Conservation (phyloP, 2,329 filamentous ascomycete genomes). For the Aureobasidium namibiae region DNA sequence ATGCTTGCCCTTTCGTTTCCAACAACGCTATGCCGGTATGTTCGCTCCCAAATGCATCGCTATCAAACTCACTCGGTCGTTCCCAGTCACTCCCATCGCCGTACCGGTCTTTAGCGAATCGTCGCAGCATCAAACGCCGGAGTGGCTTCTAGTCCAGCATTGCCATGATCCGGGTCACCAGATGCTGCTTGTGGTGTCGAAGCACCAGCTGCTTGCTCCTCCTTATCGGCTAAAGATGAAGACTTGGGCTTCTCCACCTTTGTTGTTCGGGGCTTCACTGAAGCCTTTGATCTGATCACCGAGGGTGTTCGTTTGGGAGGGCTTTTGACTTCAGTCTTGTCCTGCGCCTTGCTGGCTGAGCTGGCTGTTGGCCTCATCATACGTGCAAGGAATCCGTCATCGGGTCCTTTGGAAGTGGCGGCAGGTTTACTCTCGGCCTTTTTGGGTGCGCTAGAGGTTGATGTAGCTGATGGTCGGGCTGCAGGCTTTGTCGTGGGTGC, state of each 20-base stretch:
- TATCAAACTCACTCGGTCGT: neutral
- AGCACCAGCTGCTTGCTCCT: slow-evolving; percentile 1
- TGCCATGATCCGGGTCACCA: neutral
- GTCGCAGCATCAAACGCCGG: slow-evolving; percentile 11
- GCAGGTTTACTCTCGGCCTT: slow-evolving; percentile 42
- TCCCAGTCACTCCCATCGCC: neutral
- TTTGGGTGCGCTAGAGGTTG: slow-evolving; percentile 29
- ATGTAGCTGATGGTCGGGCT: slow-evolving; percentile 29
- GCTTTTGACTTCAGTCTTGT: slow-evolving; percentile 43
- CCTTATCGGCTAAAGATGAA: neutral
- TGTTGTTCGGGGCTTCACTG: neutral
- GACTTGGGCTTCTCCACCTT: slow-evolving; percentile 2
- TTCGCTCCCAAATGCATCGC: neutral
- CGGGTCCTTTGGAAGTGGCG: slow-evolving; percentile 47
- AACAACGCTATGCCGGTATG: neutral
- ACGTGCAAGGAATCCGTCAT: slow-evolving; percentile 66
- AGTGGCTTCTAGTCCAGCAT: slow-evolving; percentile 1
- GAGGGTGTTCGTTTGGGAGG: slow-evolving; percentile 11
- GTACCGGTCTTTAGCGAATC: neutral
- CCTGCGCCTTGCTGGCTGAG: slow-evolving; percentile 58
- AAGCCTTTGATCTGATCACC: neutral
- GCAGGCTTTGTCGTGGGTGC: slow-evolving; percentile 23
- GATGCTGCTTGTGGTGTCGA: neutral
- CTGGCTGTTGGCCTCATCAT: slow-evolving; percentile 72
- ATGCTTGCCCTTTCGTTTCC: neutral